Base-by-base conservation (phyloP, 495 filamentous ascomycete genomes). In the Terfezia boudieri region DNA sequence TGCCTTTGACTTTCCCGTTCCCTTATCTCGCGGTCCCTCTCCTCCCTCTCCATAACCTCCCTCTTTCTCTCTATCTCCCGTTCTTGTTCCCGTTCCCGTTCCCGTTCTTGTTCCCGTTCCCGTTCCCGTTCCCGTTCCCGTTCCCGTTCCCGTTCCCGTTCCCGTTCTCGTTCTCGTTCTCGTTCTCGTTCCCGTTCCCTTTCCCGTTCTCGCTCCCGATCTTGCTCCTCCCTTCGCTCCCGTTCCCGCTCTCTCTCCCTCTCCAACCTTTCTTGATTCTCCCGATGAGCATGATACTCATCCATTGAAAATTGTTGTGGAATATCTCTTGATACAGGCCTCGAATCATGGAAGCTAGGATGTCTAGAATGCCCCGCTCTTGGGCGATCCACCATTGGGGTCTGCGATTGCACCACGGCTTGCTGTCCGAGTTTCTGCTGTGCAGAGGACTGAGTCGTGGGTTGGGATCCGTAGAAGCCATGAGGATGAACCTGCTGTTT, bases 371-470 rank as follows among this genome's bases (percentile, higher is more conserved):
- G 41, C 14, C 41, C 17, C 17, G 41, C 4, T 14, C 41, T 14
- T 14, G 41, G 14, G 8, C 41, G 41, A 20, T 46, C 41, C 7
- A 7, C 26, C 41, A 46, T 46, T 14, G 41, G 41, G 9, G 36
- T 48, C 12, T 48, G 36, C 9, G 36, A 49, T 16, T 54, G 56
- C 4, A 23, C 50, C 6, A 37, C 36, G 10, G 37, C 22, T 36
- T 59, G 55, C 12, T 5, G 56, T 22, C 16, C 46, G 26, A 51
- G 36, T 23, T 38, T 52, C n/a, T 61, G 50, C 26, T 52, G 36
- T 14, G 14, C 23, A 32, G 26, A 32, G 26, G 26, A 4, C 26
- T 32, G 26, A 32, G 26, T 32, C 7, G 4, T 4, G 26, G 26
- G 26, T 32, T 32, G 26, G 26, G 26, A 32, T 32, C 26, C 26